Evolutionary conservation across 169 alveolate genomes (phyloP).

Genomic region (Eimeria acervulina): DNA sequence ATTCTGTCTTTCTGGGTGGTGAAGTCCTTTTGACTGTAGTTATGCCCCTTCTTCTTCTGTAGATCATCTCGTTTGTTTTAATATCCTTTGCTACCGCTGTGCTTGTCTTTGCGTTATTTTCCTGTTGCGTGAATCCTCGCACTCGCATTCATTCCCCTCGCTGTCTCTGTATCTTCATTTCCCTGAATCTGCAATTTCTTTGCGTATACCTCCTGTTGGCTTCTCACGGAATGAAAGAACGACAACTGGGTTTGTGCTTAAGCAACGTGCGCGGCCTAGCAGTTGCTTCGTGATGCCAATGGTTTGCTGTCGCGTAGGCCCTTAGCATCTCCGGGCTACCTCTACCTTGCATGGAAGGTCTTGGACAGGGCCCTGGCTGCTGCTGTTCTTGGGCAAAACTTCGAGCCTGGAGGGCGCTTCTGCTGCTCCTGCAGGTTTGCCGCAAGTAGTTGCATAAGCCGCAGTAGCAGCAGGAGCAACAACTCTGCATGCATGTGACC

Average conservation of each 20-base stretch:
- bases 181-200: not conserved
- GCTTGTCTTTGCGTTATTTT: too few species aligned
- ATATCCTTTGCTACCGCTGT: too few species aligned
- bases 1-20: too few species aligned
- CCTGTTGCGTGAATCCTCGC: too few species aligned
- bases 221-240: not conserved
- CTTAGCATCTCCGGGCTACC: constrained; percentile 61
- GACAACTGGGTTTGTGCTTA: not conserved
- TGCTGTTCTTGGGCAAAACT: constrained; percentile 47
- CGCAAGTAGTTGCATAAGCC: not conserved
- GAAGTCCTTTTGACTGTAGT: too few species aligned
- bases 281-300: not conserved
- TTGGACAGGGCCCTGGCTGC: not conserved
- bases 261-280: not conserved
- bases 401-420: constrained; percentile 14
- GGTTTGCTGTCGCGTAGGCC: not conserved
- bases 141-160: too few species aligned
- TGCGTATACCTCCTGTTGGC: not conserved
- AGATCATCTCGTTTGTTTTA: too few species aligned
- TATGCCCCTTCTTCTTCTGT: too few species aligned
- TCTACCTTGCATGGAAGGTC: constrained; percentile 5
- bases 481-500: not conserved
- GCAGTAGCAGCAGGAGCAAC: not conserved
- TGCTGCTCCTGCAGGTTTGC: constrained; percentile 74
- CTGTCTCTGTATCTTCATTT: too few species aligned